phyloP scores from a whole-genome alignment of 495 filamentous ascomycete genomes.

The Friedmanniomyces endolithicus region DNA sequence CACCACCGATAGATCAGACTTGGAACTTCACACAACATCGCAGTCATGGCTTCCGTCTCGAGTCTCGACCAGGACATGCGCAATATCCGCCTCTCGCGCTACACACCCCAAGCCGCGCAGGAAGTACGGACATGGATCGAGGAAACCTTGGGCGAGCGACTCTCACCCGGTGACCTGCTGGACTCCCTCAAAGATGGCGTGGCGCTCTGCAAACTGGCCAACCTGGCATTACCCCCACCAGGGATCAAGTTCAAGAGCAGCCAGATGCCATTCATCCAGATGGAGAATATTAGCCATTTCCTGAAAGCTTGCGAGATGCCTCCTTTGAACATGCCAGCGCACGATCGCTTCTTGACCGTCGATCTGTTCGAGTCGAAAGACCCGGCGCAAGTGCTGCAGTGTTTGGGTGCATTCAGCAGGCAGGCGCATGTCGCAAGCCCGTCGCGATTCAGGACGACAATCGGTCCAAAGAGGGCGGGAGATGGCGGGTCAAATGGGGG shows the following conservation, averaged over 20 bases:
- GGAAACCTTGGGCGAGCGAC: constrained; percentile 56
- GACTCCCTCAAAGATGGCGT: constrained; percentile 81
- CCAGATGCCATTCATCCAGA: constrained; percentile 94
- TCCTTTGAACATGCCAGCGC: constrained; percentile 75
- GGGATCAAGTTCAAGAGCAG: constrained; percentile 73
- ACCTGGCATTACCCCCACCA: constrained; percentile 62
- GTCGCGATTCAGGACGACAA: constrained; percentile 52
- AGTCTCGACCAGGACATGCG: constrained; percentile 93
- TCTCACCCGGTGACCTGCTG: constrained; percentile 64
- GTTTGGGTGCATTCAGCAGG: constrained; percentile 80
- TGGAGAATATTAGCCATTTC: constrained; percentile 98
- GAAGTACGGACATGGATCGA: constrained; percentile 85
- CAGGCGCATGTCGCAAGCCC: constrained; percentile 70
- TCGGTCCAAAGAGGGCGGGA: constrained; percentile 57
- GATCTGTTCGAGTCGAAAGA: constrained; percentile 96
- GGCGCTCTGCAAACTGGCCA: constrained; percentile 80
- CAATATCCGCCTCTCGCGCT: constrained; percentile 81
- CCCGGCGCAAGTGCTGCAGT: constrained; percentile 91
- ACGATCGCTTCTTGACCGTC: constrained; percentile 94
- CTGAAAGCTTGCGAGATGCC: constrained; percentile 71
- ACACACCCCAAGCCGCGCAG: constrained; percentile 82
- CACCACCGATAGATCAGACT: background rate
- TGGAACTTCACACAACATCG: background rate
- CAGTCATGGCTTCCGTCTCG: constrained; percentile 77
- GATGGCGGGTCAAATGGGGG: constrained; percentile 31